Percentiles rank a stretch among this genome's conserved stretches.
These are phyloP conservation scores for Pulveroboletus sp. DNA, from an alignment of 768 basidiomycete genomes.

Conservation along the genomic window DNA sequence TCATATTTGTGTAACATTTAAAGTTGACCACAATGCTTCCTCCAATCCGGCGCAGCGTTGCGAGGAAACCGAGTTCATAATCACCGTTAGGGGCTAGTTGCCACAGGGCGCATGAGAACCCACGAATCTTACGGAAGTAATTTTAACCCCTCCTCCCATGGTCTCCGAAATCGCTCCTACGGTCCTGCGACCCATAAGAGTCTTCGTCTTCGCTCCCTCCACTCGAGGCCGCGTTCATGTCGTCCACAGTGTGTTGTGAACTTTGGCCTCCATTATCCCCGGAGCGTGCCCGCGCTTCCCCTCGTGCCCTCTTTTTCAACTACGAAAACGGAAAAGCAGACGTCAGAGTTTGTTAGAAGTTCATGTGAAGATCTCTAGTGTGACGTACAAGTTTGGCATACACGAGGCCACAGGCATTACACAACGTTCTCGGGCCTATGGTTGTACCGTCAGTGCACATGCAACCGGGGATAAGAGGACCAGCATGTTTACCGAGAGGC, in stretches of 20 bases:
- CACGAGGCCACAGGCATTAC: constrained; percentile 83
- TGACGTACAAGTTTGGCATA: constrained; percentile 78
- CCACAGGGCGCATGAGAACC: constrained; percentile 18
- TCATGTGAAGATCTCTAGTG: constrained; percentile 23
- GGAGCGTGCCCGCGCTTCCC: constrained; percentile 27
- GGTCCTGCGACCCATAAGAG: constrained; percentile 34
- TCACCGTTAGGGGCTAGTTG: constrained; percentile 10
- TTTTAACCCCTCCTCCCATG: constrained; percentile 32
- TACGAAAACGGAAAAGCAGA: constrained; percentile 14
- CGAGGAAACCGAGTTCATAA: constrained; percentile 20
- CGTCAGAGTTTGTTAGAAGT: constrained; percentile 20
- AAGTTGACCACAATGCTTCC: constrained; percentile 7
- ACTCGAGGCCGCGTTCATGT: constrained; percentile 24
- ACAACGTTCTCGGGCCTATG: constrained; percentile 74
- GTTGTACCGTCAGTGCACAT: constrained; percentile 25
- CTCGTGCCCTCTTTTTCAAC: constrained; percentile 35
- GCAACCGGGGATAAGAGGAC: constrained; percentile 22
- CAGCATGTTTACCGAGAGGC: constrained; percentile 58
- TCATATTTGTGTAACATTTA: constrained; percentile 12
- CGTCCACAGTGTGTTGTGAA: constrained; percentile 29
- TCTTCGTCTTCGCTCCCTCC: constrained; percentile 33
- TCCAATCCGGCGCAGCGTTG: constrained; percentile 8
- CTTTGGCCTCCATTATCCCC: constrained; percentile 27
- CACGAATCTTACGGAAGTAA: constrained; percentile 20
- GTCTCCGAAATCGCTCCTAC: constrained; percentile 33